Evolutionary conservation across 2,329 filamentous ascomycete species (phyloP), one percentile per base, ranked within the genome.

Genomic region (Stachybotrys echinatus): DNA sequence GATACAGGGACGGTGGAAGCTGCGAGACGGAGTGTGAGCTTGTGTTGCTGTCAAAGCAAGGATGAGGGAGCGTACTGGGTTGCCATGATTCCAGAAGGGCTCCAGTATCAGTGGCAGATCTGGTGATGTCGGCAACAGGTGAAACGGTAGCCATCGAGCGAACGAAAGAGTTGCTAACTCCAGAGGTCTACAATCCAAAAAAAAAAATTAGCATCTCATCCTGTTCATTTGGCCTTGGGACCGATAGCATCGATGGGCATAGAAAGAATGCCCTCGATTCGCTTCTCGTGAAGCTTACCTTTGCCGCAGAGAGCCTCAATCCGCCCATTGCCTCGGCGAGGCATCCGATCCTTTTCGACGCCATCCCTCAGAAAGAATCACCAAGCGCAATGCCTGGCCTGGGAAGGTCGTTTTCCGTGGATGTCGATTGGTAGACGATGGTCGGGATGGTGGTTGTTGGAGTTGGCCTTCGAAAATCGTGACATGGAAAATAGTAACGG

Each of bases 1-100:
- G 92, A 97, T 54, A 92, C 80, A 49, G 88, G 83, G 50, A 95
- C 89, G 23, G 82, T 84, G 56, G 76, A 74, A 56, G 75, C 81
- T 80, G 53, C 4, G 27, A 8, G 14, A 34, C 14, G 27, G 20
- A 31, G 31, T 21, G 22, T 39, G 50, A 51, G 57, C 43, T 56
- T 53, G 48, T 18, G 38, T 38, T 23, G 46, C 49, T 31, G 20
- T 47, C 17, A 40, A 18, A 27, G 34, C 18, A 6, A 45, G 1
- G 5, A 17, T 31, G 21, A 42, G 46, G 21, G 2, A 40, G 39
- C 68, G 43, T 65, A 79, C 76, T 61, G 57, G 76, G 75, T 56
- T 72, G 69, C 69, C 71, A 79, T 10, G 67, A 61, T 27, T 72
- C 63, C 58, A 62, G 62, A 47, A 68, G 71, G 53, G 59, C 57